These are phyloP conservation scores for Aspergillus udagawae DNA, from an alignment of 2,329 filamentous ascomycete genomes.

Conservation along the genomic window DNA sequence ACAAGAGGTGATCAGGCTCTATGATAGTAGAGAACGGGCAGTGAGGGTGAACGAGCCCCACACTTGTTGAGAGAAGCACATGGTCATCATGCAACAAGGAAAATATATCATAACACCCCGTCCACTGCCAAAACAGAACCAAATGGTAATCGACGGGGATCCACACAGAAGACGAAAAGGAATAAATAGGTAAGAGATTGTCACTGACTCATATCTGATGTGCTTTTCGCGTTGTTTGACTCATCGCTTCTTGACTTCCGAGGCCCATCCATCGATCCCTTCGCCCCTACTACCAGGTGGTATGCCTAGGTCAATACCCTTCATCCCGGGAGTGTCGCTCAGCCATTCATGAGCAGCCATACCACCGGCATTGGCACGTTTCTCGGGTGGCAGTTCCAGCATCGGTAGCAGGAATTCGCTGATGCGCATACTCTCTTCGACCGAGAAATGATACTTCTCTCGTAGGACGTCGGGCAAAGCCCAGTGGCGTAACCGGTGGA, in stretches of 20 bases:
- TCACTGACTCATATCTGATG: slow-evolving; percentile 17
- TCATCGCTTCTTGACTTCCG: slow-evolving; percentile 77
- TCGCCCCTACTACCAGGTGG: slow-evolving; percentile 79
- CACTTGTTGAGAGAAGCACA: slow-evolving; percentile 7
- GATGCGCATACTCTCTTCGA: slow-evolving; percentile 74
- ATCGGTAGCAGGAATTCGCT: slow-evolving; percentile 83
- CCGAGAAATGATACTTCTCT: slow-evolving; percentile 94
- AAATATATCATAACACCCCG: slow-evolving; percentile 31
- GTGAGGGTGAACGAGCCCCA: slow-evolving; percentile 4
- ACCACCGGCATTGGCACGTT: slow-evolving; percentile 89
- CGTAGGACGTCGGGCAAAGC: slow-evolving; percentile 85
- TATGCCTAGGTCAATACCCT: slow-evolving; percentile 69
- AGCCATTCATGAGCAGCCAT: slow-evolving; percentile 86
- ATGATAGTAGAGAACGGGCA: slow-evolving; percentile 2
- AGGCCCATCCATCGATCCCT: slow-evolving; percentile 90
- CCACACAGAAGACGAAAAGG: slow-evolving; percentile 19
- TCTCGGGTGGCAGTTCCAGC: slow-evolving; percentile 83
- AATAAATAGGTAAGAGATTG: slow-evolving; percentile 21
- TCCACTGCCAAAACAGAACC: slow-evolving; percentile 25
- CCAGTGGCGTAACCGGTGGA: slow-evolving; percentile 94
- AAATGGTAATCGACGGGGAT: slow-evolving; percentile 24
- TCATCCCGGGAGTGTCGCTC: slow-evolving; percentile 84
- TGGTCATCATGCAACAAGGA: slow-evolving; percentile 14
- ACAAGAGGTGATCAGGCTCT: slow-evolving; percentile 3
- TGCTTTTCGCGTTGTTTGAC: background rate